phyloP scores from a whole-genome alignment of 2,329 filamentous ascomycete genomes.

The Diaporthe sp. region DNA sequence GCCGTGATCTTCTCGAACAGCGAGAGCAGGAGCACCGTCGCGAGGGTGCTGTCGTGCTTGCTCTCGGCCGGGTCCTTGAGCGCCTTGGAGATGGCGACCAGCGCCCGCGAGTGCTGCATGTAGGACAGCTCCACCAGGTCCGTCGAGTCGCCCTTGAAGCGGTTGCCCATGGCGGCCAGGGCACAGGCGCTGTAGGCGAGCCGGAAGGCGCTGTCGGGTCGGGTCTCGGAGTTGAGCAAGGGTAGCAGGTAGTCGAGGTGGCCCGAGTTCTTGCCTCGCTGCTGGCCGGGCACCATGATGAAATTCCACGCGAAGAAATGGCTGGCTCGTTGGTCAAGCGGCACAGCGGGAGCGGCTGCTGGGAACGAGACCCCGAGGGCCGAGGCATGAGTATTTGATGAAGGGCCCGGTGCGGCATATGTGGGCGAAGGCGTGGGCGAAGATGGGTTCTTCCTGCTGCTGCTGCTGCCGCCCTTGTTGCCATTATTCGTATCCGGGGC shows the following conservation, averaged over 20 bases:
- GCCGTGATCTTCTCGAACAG: constrained; percentile 69
- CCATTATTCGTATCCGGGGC: background rate
- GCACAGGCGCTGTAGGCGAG: constrained; percentile 70
- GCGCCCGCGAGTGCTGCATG: constrained; percentile 63
- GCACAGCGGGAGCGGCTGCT: constrained; percentile 52
- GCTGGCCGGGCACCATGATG: constrained; percentile 62
- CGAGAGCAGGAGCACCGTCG: constrained; percentile 67
- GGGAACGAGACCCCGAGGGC: constrained; percentile 38
- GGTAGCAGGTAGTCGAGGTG: constrained; percentile 70
- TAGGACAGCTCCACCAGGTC: constrained; percentile 54
- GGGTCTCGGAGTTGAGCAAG: constrained; percentile 56
- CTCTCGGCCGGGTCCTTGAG: constrained; percentile 60
- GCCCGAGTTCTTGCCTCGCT: constrained; percentile 57
- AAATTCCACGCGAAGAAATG: constrained; percentile 72
- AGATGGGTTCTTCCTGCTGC: background rate
- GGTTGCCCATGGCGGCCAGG: constrained; percentile 66
- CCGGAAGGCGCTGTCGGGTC: constrained; percentile 57
- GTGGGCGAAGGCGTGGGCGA: constrained; percentile 37
- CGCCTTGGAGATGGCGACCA: constrained; percentile 62
- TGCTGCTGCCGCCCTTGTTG: background rate
- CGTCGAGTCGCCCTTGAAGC: constrained; percentile 48
- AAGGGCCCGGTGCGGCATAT: constrained; percentile 27
- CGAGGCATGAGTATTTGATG: constrained; percentile 34
- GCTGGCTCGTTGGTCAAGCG: constrained; percentile 64
- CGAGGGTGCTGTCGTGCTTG: constrained; percentile 65